Base-by-base conservation (phyloP, 225 moss, liverwort and hornwort species). In the Takakia lepidozioides region DNA sequence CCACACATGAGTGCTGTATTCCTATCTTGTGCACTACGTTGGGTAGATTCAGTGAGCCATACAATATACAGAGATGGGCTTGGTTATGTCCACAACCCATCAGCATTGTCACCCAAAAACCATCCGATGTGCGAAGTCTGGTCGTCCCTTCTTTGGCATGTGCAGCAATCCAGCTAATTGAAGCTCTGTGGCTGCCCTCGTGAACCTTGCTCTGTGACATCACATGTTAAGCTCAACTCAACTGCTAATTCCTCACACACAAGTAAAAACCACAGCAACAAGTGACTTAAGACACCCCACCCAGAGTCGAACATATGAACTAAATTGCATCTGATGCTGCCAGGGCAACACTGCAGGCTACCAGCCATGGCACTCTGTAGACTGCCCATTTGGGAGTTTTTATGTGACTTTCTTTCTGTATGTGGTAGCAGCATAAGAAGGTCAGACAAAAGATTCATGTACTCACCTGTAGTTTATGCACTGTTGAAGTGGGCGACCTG, bases 111-210 rank as follows among this genome's bases (percentile, higher is more conserved):
- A 77, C n/a, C 65, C 66, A 1, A 82, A 66, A 45, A 69, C 78
- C 46, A 77, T 60, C 62, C 77, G 71, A 55, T 77, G 95, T 8
- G 85, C 80, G 53, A 77, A 81, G 63, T 91, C 91, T 56, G 87
- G 84, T 42, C 90, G 87, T 21, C 91, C 87, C 57, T 88, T 91
- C 68, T 87, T 98, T 15, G 98, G 98, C 71, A 87, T 80, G 46
- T 87, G 85, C 34, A 98, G 51, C 19, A 98, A 62, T 35, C 98
- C 98, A 46, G 72, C 82, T 24, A 95, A 76, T 64, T 95, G 95
- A 40, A 95, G 90, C 40, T 95, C 95, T n/a, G 82, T 75, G 26
- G 84, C 80, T 27, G 95, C 90, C 60, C 80, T 84, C 11, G 90
- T 73, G 55, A 95, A 95, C 46, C 90, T 84, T 8, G 91, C 91